Conservation (phyloP, 164 flowering plant genomes). For the Vitis cinerea region DNA sequence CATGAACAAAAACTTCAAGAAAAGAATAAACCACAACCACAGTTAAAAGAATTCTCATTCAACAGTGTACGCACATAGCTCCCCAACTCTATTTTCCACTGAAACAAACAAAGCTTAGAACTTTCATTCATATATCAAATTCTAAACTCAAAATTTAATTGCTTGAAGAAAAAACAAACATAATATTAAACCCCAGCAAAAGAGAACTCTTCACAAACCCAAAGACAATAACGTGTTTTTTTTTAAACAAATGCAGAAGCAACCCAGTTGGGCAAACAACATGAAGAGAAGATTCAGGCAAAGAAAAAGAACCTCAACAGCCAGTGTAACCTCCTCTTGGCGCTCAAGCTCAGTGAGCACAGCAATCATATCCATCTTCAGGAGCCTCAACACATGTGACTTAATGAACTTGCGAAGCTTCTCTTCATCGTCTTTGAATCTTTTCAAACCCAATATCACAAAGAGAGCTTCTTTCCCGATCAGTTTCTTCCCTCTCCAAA, state of each 20-base stretch:
- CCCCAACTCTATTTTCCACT: no score
- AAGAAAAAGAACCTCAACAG: slow-evolving; percentile 51
- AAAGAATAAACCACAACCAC: not conserved
- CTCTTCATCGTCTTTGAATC: slow-evolving; percentile 75
- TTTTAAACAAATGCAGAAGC: no score
- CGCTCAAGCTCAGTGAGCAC: slow-evolving; percentile 79
- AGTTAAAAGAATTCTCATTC: no score
- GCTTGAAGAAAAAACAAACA: no score
- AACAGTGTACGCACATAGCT: no score
- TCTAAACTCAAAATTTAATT: no score
- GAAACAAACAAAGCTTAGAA: no score
- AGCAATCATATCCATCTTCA: slow-evolving; percentile 87
- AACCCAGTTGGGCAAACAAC: not conserved
- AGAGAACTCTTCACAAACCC: no score
- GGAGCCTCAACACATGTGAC: slow-evolving; percentile 64
- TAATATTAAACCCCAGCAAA: no score
- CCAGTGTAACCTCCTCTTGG: slow-evolving; percentile 69
- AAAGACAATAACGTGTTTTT: no score
- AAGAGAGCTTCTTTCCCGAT: slow-evolving; percentile 89
- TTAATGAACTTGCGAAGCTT: slow-evolving; percentile 72
- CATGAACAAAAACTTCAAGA: no score
- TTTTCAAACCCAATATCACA: slow-evolving; percentile 68
- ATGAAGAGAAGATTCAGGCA: not conserved
- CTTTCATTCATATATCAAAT: no score
- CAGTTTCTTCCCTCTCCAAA: slow-evolving; percentile 87